Base-by-base conservation (phyloP, 1,284 basidiomycete genomes). In the Puccinia hordei region DNA sequence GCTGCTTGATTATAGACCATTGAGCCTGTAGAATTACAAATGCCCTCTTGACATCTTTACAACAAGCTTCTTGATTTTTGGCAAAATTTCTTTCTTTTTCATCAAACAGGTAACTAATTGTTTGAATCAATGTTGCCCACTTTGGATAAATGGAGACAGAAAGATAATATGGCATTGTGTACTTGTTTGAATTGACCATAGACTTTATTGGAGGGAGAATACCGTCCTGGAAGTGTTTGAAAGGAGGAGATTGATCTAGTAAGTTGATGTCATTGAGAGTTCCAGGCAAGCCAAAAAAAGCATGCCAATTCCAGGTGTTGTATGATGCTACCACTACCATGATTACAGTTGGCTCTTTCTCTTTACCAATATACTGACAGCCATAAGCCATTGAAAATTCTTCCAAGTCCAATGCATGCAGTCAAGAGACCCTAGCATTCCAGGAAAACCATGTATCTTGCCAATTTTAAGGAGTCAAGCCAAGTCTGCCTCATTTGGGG, bases 241-340 rank as follows among this genome's bases (percentile, higher is more conserved):
- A 72, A 2, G 53, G 5, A 3, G 69, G 69, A 17, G 46, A 51
- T 6, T 6, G 4, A 55, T 72, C 51, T 2, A 51, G 46, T 0
- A 72, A 2, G 15, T 72, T 72, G 46, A 72, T 72, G 27, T 72
- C 46, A 27, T 72, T 72, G 35, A 46, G 69, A 5, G 69, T 30
- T 1, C 69, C 69, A 27, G 69, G 69, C 3, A 55, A 8, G 19
- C 69, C 69, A 72, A 72, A 55, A n/a, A 72, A 51, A 1, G 46
- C 17, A 19, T 72, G 46, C 69, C 69, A 72, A 22, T 53, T 30
- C 69, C 69, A 72, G 3, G 49, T 9, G 15, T 72, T 24, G 9
- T 72, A 19, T 3, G 30, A 72, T 0, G 49, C 69, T 19, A 72
- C 69, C 10, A 19, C 69, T 24, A 53, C 69, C 13, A 72, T 44